Evolutionary conservation across 306 rosid species (phyloP).

Genomic region (Vachellia pachyceras): DNA sequence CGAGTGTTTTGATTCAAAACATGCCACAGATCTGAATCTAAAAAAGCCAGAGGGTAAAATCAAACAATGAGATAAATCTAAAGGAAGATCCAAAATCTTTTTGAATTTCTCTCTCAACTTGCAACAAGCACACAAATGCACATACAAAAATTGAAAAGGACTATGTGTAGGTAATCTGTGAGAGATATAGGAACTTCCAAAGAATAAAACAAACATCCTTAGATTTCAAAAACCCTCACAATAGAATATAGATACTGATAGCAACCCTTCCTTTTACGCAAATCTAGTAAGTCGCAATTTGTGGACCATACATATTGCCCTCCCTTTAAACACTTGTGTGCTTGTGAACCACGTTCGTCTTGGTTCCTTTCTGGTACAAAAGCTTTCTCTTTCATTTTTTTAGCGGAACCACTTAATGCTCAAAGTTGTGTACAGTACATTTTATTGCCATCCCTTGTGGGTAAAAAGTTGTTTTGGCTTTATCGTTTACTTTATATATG

Average conservation of each 20-base stretch:
- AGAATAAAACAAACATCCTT: constrained; percentile 63
- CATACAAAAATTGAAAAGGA: constrained; percentile 52
- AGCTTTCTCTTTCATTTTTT: constrained; percentile 46
- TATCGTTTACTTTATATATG: not conserved
- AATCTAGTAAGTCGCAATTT: constrained; percentile 56
- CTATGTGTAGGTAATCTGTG: constrained; percentile 51
- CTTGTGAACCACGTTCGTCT: constrained; percentile 51
- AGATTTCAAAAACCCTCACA: constrained; percentile 64
- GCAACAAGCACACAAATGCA: constrained; percentile 1
- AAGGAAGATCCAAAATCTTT: constrained; percentile 33
- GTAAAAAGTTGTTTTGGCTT: constrained; percentile 28
- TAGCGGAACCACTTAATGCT: constrained; percentile 52
- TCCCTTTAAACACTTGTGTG: constrained; percentile 1
- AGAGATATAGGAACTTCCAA: constrained; percentile 43
- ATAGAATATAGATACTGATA: constrained; percentile 68
- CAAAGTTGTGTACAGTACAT: constrained; percentile 40
- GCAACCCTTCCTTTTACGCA: constrained; percentile 67
- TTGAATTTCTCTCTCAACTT: not conserved
- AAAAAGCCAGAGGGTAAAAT: constrained; percentile 24
- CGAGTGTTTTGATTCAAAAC: not conserved
- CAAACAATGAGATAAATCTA: constrained; percentile 20
- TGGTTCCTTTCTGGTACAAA: constrained; percentile 50
- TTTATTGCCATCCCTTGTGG: constrained; percentile 43
- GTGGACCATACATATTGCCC: constrained; percentile 47
- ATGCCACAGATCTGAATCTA: constrained; percentile 14